Conservation (phyloP, 2,329 filamentous ascomycete species). For the Aspergillus clavatus region DNA sequence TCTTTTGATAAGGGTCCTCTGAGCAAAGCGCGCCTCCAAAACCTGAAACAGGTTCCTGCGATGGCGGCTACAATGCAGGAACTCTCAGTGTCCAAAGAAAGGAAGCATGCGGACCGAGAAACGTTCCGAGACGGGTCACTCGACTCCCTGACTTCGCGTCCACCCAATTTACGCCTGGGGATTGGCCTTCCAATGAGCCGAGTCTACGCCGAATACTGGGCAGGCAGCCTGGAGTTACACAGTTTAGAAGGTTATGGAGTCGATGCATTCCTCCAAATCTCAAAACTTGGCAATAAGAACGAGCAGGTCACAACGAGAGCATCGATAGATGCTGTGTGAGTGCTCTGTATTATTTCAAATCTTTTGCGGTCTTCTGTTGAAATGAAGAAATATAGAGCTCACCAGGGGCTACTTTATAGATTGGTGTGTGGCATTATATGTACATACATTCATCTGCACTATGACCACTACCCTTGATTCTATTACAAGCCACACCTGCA, state of each 20-base stretch:
- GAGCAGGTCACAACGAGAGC: slow-evolving; percentile 80
- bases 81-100: slow-evolving; percentile 49
- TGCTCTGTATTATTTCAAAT: background rate
- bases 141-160: slow-evolving; percentile 71
- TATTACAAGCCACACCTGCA: slow-evolving; percentile 3
- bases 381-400: too few species aligned
- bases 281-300: slow-evolving; percentile 95
- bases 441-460: background rate
- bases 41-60: slow-evolving; percentile 78
- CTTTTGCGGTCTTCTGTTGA: too few species aligned
- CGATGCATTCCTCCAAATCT: slow-evolving; percentile 93
- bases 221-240: slow-evolving; percentile 82
- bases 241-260: slow-evolving; percentile 93
- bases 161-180: slow-evolving; percentile 80
- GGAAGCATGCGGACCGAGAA: slow-evolving; percentile 27
- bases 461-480: background rate
- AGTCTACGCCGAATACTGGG: slow-evolving; percentile 98
- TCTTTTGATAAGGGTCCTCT: slow-evolving; percentile 92
- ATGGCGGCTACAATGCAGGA: slow-evolving; percentile 94
- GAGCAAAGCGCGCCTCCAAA: slow-evolving; percentile 70
- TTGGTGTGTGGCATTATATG: too few species aligned
- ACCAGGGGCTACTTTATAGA: too few species aligned
- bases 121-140: slow-evolving; percentile 61
- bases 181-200: slow-evolving; percentile 91
- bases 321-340: slow-evolving; percentile 68